Conservation (phyloP, 345 rosid species). For the Eucalyptus lansdowneana region DNA sequence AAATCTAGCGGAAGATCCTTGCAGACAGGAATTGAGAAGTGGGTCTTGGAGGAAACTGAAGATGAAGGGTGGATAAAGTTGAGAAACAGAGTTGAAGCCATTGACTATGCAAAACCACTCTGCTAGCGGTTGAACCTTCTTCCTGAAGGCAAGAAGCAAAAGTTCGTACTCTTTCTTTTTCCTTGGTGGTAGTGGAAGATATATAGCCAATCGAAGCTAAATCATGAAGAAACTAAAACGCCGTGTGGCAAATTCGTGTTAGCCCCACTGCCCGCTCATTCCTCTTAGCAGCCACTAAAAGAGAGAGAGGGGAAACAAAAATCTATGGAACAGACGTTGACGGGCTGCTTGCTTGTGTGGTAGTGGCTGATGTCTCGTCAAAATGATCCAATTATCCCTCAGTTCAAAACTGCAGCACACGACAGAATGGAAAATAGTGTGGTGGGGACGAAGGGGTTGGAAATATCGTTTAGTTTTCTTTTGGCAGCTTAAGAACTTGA, state of each 20-base stretch:
- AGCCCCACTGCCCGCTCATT: not conserved
- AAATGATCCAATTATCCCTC: not conserved
- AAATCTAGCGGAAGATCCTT: slow-evolving; percentile 24
- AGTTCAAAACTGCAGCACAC: not conserved
- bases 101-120: not conserved
- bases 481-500: not conserved
- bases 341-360: not conserved
- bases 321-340: not conserved
- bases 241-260: not conserved
- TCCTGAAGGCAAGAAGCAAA: not conserved
- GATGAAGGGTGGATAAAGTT: slow-evolving; percentile 36
- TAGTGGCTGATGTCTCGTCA: not conserved
- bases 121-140: not conserved
- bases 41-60: slow-evolving; percentile 36
- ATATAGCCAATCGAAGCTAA: not conserved
- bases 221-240: not conserved
- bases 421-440: not conserved
- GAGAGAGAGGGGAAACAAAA: not conserved
- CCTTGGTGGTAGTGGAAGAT: not conserved
- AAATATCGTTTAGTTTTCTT: not conserved
- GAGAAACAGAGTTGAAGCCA: slow-evolving; percentile 42
- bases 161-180: not conserved
- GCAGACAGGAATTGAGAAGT: slow-evolving; percentile 14
- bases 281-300: not conserved
- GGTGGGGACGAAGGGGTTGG: not conserved